Evolutionary conservation across 208 protist genomes (phyloP), one percentile per base, ranked within the genome.

Genomic region (Trypanosoma brucei): DNA sequence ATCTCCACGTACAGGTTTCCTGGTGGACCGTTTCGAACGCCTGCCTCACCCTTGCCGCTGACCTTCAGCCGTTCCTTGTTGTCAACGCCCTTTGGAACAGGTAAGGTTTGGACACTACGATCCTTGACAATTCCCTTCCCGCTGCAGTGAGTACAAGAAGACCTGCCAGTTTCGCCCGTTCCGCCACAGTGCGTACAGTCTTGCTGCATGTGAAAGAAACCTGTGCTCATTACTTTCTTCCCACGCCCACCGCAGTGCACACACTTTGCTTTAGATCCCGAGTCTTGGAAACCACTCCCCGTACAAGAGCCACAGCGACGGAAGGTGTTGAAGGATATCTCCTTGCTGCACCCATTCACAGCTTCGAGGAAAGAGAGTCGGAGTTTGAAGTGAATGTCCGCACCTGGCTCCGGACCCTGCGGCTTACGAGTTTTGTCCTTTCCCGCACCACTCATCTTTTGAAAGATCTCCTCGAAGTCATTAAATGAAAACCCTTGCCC

Each of bases 141-240:
- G 59, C 82, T 89, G 70, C 90, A 96, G 69, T 79, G 71, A 42
- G 78, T 81, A 68, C 90, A 96, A 31, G 86, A 84, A 4, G 78
- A 79, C 30, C 83, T 78, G 40, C 84, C 81, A 31, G 88, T 72
- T 72, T 96, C 84, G 30, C 90, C 90, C 30, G 86, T 88, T 33
- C 90, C 90, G 34, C 86, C 88, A 72, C 90, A 96, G 72, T 89
- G 75, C 14, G 87, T 91, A 69, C 90, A 96, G 72, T 92, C 85
- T 66, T 96, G 85, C 71, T 96, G 85, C 83, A 96, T 91, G 70
- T 94, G 88, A 53, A 94, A 96, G 73, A 94, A 96, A 40, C 90
- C 90, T 3, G 87, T 94, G 40, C 83, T 91, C 85, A 94, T 94
- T 37, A 93, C 84, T 71, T 89, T 91, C 78, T 94, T 94, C 8